These are phyloP conservation scores for Calocybe indica DNA, from an alignment of 768 basidiomycete species.

Conservation along the genomic window DNA sequence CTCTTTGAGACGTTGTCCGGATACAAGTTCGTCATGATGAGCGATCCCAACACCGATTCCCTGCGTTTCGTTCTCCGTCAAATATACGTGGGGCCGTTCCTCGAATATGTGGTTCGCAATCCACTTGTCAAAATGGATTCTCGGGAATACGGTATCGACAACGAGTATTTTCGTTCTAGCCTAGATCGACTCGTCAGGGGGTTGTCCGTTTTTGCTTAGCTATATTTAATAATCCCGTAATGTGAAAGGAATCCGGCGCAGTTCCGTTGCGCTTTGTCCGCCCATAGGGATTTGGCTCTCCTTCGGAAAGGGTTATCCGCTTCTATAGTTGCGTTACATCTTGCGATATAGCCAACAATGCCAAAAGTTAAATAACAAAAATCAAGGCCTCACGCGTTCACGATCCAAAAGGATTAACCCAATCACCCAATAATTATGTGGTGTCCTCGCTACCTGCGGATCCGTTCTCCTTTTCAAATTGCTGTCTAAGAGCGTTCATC, in stretches of 20 bases:
- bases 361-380: no score
- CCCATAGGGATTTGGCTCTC: no score
- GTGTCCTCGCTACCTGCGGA: no score
- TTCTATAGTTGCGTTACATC: no score
- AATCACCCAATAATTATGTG: no score
- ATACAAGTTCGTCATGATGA: conserved; percentile 94
- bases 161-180: conserved; percentile 82
- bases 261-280: no score
- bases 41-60: conserved; percentile 80
- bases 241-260: neutral
- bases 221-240: conserved; percentile 1
- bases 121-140: conserved; percentile 85
- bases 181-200: conserved; percentile 73
- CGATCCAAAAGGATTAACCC: no score
- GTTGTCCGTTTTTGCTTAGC: conserved; percentile 36
- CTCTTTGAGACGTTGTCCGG: conserved; percentile 87
- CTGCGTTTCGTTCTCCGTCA: conserved; percentile 79
- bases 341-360: no score
- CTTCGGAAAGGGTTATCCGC: no score
- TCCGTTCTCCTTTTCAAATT: conserved; percentile 59
- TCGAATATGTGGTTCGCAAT: conserved; percentile 92
- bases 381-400: no score
- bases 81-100: conserved; percentile 89
- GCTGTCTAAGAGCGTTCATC: conserved; percentile 78
- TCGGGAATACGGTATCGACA: conserved; percentile 80